Percentiles rank a stretch among this genome's conserved stretches.
These are phyloP conservation scores for Metschnikowia continentalis DNA, from an alignment of 805 yeast species.

Conservation along the genomic window DNA sequence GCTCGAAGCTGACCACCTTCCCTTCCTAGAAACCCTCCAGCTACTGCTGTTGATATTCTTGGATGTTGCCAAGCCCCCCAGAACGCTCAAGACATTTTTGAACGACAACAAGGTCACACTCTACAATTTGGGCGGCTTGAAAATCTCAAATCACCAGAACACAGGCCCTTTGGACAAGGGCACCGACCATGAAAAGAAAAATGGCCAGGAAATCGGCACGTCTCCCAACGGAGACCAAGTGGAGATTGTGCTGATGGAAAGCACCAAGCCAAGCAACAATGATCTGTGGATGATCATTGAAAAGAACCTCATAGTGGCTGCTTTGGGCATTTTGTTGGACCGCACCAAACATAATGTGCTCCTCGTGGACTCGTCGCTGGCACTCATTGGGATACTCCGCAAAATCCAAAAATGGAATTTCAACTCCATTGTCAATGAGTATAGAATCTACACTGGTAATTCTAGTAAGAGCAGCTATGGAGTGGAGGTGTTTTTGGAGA, in stretches of 20 bases:
- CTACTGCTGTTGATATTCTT: constrained; percentile 66
- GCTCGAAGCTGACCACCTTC: constrained; percentile 68
- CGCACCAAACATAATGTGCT: constrained; percentile 61
- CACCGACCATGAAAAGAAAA: constrained; percentile 4
- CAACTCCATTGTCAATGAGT: constrained; percentile 79
- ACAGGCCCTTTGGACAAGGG: constrained; percentile 14
- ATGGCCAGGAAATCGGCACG: constrained; percentile 8
- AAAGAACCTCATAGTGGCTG: constrained; percentile 56
- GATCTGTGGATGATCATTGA: constrained; percentile 79
- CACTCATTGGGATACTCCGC: constrained; percentile 76
- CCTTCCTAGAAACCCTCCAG: constrained; percentile 71
- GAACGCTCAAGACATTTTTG: constrained; percentile 63
- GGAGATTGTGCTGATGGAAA: constrained; percentile 24
- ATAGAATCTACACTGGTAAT: constrained; percentile 60
- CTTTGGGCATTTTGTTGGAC: constrained; percentile 64
- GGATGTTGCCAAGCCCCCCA: constrained; percentile 82
- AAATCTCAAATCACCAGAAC: constrained; percentile 35
- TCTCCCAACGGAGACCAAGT: constrained; percentile 13
- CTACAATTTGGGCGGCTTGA: constrained; percentile 42
- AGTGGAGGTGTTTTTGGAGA: constrained; percentile 78
- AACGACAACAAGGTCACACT: constrained; percentile 52
- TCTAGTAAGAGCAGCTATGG: constrained; percentile 71
- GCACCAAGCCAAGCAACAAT: constrained; percentile 24
- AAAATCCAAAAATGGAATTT: constrained; percentile 87
- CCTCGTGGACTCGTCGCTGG: constrained; percentile 73